Conservation (phyloP, 1,284 basidiomycete species). For the Cutaneotrichosporon sp. region DNA sequence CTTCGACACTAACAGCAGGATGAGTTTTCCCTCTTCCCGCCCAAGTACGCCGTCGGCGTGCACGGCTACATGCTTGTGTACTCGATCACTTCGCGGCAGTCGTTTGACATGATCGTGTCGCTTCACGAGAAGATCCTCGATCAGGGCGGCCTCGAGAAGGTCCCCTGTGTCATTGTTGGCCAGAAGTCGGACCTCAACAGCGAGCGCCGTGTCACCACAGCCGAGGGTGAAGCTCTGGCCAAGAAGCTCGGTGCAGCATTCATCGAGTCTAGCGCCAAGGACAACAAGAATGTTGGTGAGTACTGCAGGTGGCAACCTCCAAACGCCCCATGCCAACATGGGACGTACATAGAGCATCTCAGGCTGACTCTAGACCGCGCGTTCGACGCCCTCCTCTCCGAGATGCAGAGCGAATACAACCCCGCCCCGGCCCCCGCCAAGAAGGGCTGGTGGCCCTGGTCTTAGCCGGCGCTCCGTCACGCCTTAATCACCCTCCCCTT, state of each 20-base stretch:
- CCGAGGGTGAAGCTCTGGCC: conserved; percentile 73
- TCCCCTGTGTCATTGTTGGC: conserved; percentile 94
- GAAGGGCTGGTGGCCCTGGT: conserved; percentile 36
- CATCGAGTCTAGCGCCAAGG: conserved; percentile 84
- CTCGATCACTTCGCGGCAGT: conserved; percentile 83
- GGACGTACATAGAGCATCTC: too few species aligned
- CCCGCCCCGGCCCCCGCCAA: conserved; percentile 46
- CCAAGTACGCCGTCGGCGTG: conserved; percentile 75
- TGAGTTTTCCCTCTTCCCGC: conserved; percentile 76
- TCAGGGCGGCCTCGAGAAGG: conserved; percentile 80
- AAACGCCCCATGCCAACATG: too few species aligned
- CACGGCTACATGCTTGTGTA: conserved; percentile 89
- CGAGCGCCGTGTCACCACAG: conserved; percentile 61
- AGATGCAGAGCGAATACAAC: conserved; percentile 58
- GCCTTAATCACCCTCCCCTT: too few species aligned
- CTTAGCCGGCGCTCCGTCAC: too few species aligned
- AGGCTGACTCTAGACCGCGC: conserved; percentile 60
- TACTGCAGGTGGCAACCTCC: too few species aligned
- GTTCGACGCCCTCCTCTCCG: conserved; percentile 78
- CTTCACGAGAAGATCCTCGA: conserved; percentile 97
- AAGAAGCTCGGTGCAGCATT: conserved; percentile 68
- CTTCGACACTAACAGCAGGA: conserved; percentile 55
- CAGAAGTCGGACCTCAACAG: conserved; percentile 80
- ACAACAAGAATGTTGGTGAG: conserved; percentile 83
- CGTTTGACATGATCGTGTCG: conserved; percentile 94